phyloP scores from a whole-genome alignment of 108 stramenopile genomes.

The Cyclotella sp. region DNA sequence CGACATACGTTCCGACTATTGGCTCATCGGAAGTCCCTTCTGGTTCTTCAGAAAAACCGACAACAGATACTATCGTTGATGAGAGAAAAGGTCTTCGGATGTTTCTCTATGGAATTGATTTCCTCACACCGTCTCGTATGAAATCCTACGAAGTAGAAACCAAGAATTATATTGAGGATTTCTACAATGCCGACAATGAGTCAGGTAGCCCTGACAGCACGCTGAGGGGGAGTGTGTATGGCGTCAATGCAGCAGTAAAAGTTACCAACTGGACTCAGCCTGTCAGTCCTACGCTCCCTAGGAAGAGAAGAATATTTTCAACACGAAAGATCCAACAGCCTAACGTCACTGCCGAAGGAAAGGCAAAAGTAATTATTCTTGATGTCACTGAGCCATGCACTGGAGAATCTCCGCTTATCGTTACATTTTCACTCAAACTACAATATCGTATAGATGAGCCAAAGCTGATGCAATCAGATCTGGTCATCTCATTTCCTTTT shows the following conservation, averaged over 20 bases:
- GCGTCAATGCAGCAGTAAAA: not conserved
- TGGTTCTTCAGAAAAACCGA: too few species aligned
- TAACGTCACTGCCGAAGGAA: conserved; percentile 3
- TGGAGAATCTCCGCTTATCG: conserved; percentile 25
- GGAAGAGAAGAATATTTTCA: not conserved
- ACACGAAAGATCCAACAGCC: too few species aligned
- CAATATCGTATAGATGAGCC: conserved; percentile 23
- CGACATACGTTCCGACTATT: not conserved
- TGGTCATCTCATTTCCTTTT: conserved; percentile 44
- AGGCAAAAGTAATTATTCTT: conserved; percentile 16
- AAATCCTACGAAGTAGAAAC: conserved; percentile 23
- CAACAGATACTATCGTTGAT: too few species aligned
- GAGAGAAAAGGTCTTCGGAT: not conserved
- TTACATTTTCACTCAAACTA: conserved; percentile 35
- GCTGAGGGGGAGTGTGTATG: not conserved
- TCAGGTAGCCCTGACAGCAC: too few species aligned
- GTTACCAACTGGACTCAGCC: conserved; percentile 11
- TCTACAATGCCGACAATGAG: too few species aligned
- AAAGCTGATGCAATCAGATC: not conserved
- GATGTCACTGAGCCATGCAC: conserved; percentile 33
- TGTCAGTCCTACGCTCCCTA: not conserved
- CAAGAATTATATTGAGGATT: conserved; percentile 1
- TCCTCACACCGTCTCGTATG: conserved; percentile 6
- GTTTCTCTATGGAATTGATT: conserved; percentile 22
- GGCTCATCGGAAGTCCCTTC: too few species aligned